Base-by-base conservation (phyloP, 768 basidiomycete genomes). In the Rhizopogon salebrosus region DNA sequence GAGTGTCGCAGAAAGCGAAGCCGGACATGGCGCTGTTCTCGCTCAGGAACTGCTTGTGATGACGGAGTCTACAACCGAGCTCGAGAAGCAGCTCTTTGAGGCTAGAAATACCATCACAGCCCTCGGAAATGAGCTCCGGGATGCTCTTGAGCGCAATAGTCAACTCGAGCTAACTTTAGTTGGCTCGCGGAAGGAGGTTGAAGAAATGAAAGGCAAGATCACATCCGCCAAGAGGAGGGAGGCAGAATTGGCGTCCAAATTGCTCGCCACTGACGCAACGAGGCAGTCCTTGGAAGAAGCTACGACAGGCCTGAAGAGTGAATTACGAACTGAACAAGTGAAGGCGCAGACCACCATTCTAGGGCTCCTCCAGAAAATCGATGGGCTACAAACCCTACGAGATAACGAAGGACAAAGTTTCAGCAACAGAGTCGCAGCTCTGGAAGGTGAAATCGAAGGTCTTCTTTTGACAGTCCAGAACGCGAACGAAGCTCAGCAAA, bases 311-410 rank as follows among this genome's bases (percentile, higher is more conserved):
- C 4, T 22, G 22, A 46, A 46, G 22, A 46, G 23, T 16, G 22
- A 26, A 24, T 49, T 49, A 35, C 52, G 49, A 16, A 24, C 41
- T 5, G 42, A 57, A 26, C 34, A 35, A 18, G 35, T 49, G 35
- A 49, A 48, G 18, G 49, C 53, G 6, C 53, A 57, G 29, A 20
- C 54, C 6, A 54, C 48, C 4, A 41, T 54, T 23, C 42, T 57
- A 8, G 48, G 41, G 14, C 53, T 57, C 22, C 53, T 57, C 9
- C 24, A 49, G 36, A 51, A 29, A n/a, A 27, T 54, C 16, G 56
- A 57, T 13, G 49, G 42, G 14, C 36, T 49, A 18, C 27, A 42
- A 31, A 57, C 42, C 23, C 34, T 39, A 9, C 56, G 53, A 4
- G 56, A 57, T 29, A 45, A 50, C 13, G 53, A 54, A 51, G 24